These are phyloP conservation scores for Erodium trifolium DNA, from an alignment of 441 rosid genomes.

Conservation along the genomic window DNA sequence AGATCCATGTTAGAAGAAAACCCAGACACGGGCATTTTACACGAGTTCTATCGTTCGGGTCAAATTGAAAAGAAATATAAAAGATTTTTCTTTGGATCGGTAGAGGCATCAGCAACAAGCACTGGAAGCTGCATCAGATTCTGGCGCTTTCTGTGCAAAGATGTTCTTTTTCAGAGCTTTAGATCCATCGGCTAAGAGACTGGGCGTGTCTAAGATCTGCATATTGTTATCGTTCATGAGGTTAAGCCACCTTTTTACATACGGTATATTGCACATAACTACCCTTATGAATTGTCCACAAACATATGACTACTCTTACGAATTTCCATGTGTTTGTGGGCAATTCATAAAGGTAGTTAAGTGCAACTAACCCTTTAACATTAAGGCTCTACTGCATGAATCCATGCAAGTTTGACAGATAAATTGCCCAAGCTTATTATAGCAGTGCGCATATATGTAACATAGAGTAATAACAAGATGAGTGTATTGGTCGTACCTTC, in stretches of 20 bases:
- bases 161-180: slow-evolving; percentile 75
- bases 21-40: slow-evolving; percentile 12
- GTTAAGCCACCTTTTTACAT: neutral
- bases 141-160: slow-evolving; percentile 63
- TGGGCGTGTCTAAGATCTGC: slow-evolving; percentile 87
- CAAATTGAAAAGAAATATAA: neutral
- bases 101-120: slow-evolving; percentile 55
- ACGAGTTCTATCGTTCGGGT: neutral
- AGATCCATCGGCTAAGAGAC: slow-evolving; percentile 69
- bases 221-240: neutral
- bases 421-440: too few species aligned
- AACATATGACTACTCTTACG: too few species aligned
- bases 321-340: too few species aligned
- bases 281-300: too few species aligned
- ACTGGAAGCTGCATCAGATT: slow-evolving; percentile 36
- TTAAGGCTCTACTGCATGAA: too few species aligned
- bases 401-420: too few species aligned
- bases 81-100: slow-evolving; percentile 6
- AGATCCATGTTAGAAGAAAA: too few species aligned
- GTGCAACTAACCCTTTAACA: too few species aligned
- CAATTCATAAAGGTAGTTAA: too few species aligned
- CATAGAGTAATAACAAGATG: neutral
- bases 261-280: neutral
- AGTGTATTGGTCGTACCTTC: slow-evolving; percentile 31
- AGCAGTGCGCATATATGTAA: neutral